Conservation (phyloP, 2,329 filamentous ascomycete genomes). For the Incumbomyces delicatus region DNA sequence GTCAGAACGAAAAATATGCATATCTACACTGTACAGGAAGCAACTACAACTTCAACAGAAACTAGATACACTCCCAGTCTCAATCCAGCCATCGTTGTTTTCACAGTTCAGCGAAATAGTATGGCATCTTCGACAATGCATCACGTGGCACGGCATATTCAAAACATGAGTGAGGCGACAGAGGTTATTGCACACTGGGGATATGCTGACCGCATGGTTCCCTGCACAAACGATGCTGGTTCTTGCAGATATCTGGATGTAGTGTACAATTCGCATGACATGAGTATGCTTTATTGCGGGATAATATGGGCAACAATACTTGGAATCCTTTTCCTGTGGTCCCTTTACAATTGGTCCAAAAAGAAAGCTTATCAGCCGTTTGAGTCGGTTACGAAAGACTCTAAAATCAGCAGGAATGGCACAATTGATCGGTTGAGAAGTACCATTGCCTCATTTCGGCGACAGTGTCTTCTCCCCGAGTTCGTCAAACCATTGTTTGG, state of each 20-base stretch:
- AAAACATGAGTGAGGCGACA: slow-evolving; percentile 33
- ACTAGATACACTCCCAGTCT: too few relatives aligned
- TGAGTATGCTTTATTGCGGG: slow-evolving; percentile 46
- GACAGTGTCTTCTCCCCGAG: slow-evolving; percentile 53
- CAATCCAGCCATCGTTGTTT: not conserved
- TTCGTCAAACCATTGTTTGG: slow-evolving; percentile 51
- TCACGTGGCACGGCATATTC: slow-evolving; percentile 29
- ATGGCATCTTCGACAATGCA: slow-evolving; percentile 4
- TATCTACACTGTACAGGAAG: too few relatives aligned
- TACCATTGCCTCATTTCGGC: slow-evolving; percentile 33
- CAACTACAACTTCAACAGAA: too few relatives aligned
- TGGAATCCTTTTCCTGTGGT: slow-evolving; percentile 38
- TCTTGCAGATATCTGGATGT: slow-evolving; percentile 50
- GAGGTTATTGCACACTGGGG: slow-evolving; percentile 45
- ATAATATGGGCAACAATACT: slow-evolving; percentile 49
- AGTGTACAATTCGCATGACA: slow-evolving; percentile 46
- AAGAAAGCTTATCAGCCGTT: not conserved
- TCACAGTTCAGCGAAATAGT: not conserved
- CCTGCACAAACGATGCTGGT: slow-evolving; percentile 49
- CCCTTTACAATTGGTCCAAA: slow-evolving; percentile 16
- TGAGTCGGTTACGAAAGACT: too few relatives aligned
- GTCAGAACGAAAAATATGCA: too few relatives aligned
- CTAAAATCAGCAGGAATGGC: not conserved
- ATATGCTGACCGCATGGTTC: slow-evolving; percentile 44
- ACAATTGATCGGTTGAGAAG: slow-evolving; percentile 24